Evolutionary conservation across 2,329 filamentous ascomycete species (phyloP).

Genomic region (Penicillium sp.): DNA sequence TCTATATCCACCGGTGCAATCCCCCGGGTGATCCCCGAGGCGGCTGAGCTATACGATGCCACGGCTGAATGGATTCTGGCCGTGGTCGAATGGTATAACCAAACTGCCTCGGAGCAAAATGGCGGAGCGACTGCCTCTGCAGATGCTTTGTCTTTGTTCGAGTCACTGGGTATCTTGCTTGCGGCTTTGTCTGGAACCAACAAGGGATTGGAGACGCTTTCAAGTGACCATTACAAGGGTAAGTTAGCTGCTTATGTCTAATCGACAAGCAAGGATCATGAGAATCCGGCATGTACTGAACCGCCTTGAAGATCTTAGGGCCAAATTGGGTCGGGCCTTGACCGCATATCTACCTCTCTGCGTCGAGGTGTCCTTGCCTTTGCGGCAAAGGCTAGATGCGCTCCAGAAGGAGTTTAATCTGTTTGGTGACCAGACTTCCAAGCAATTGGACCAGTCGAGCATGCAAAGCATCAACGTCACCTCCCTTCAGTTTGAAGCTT

Average conservation of each 20-base stretch:
- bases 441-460: constrained; percentile 39
- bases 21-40: constrained; percentile 27
- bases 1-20: constrained; percentile 32
- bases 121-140: constrained; percentile 30
- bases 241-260: neutral
- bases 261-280: neutral
- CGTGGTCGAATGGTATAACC: constrained; percentile 32
- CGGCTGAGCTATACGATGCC: constrained; percentile 28
- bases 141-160: constrained; percentile 37
- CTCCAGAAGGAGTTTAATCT: constrained; percentile 40
- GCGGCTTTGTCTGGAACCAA: constrained; percentile 33
- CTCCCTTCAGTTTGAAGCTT: constrained; percentile 48
- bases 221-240: constrained; percentile 32
- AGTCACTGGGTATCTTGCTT: constrained; percentile 38
- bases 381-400: constrained; percentile 35
- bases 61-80: constrained; percentile 37
- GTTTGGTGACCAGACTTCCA: constrained; percentile 38
- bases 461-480: constrained; percentile 40
- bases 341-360: constrained; percentile 38
- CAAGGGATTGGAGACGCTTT: constrained; percentile 34
- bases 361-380: constrained; percentile 33
- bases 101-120: constrained; percentile 20
- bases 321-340: constrained; percentile 34
- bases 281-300: constrained; percentile 4
- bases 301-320: constrained; percentile 27